Conservation (phyloP, 2,329 filamentous ascomycete genomes). For the Penicillium sp. region DNA sequence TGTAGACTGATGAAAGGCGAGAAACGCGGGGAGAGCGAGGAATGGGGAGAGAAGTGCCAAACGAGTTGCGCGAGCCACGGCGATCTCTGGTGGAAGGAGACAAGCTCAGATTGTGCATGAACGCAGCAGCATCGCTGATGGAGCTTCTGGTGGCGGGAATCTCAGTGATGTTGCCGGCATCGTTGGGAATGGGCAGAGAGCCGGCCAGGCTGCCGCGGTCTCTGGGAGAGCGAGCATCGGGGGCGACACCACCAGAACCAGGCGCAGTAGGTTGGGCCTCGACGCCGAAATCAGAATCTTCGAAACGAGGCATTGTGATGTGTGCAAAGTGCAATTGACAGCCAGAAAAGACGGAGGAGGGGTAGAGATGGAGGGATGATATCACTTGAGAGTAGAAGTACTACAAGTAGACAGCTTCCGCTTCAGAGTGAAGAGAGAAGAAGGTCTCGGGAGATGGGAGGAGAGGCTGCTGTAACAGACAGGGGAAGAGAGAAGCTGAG, state of each 20-base stretch:
- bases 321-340: slow-evolving; percentile 18
- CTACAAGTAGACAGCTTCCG: not conserved
- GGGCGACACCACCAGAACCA: slow-evolving; percentile 15
- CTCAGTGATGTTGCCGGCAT: slow-evolving; percentile 63
- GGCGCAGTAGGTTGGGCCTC: slow-evolving; percentile 35
- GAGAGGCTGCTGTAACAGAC: not conserved
- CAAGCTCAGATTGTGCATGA: slow-evolving; percentile 75
- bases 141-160: slow-evolving; percentile 71
- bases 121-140: slow-evolving; percentile 69
- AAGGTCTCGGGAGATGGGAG: not conserved
- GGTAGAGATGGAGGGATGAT: not conserved
- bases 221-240: slow-evolving; percentile 33
- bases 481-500: slow-evolving; percentile 6
- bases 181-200: slow-evolving; percentile 50
- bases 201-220: slow-evolving; percentile 32
- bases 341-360: slow-evolving; percentile 4
- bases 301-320: slow-evolving; percentile 63
- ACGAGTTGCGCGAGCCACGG: slow-evolving; percentile 74
- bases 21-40: slow-evolving; percentile 72
- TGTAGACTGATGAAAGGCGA: slow-evolving; percentile 66
- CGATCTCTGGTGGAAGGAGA: slow-evolving; percentile 71
- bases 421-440: slow-evolving; percentile 10
- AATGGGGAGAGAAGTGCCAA: slow-evolving; percentile 74
- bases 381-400: not conserved
- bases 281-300: slow-evolving; percentile 60